phyloP scores from a whole-genome alignment of 192 early-diverging fungal genomes.

The Backusella macrospora region DNA sequence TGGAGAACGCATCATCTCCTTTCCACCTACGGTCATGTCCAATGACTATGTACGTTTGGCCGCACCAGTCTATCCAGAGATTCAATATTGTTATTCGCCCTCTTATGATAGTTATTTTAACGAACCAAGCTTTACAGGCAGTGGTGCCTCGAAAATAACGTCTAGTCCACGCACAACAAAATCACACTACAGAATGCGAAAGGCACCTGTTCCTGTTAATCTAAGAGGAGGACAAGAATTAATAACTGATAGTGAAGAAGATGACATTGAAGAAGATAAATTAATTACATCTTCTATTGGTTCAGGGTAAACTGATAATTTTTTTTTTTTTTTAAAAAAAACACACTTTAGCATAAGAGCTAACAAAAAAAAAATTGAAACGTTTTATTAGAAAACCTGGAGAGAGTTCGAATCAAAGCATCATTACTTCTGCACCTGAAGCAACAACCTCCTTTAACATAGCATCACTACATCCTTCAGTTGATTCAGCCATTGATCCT shows the following conservation, averaged over 20 bases:
- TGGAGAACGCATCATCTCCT: slow-evolving; percentile 74
- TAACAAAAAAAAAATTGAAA: background rate
- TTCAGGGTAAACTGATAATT: background rate
- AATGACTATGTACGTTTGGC: slow-evolving; percentile 65
- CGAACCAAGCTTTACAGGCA: slow-evolving; percentile 34
- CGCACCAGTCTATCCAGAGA: slow-evolving; percentile 59
- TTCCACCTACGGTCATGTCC: slow-evolving; percentile 56
- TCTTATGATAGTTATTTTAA: slow-evolving; percentile 33
- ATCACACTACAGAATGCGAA: slow-evolving; percentile 27
- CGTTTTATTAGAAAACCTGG: slow-evolving; percentile 2
- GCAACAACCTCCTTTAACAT: background rate
- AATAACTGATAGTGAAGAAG: slow-evolving; percentile 48
- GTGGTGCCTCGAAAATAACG: slow-evolving; percentile 26
- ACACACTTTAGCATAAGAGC: background rate
- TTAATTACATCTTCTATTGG: slow-evolving; percentile 4
- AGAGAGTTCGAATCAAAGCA: background rate
- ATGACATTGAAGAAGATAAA: slow-evolving; percentile 15
- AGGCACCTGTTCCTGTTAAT: slow-evolving; percentile 47
- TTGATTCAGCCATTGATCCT: slow-evolving; percentile 50
- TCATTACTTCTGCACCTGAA: background rate
- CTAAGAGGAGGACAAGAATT: slow-evolving; percentile 57
- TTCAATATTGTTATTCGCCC: slow-evolving; percentile 62
- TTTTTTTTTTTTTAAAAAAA: background rate
- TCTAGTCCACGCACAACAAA: slow-evolving; percentile 40
- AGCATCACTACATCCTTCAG: slow-evolving; percentile 39